Base-by-base conservation (phyloP, 2,329 filamentous ascomycete species). In the Cladophialophora yegresii region DNA sequence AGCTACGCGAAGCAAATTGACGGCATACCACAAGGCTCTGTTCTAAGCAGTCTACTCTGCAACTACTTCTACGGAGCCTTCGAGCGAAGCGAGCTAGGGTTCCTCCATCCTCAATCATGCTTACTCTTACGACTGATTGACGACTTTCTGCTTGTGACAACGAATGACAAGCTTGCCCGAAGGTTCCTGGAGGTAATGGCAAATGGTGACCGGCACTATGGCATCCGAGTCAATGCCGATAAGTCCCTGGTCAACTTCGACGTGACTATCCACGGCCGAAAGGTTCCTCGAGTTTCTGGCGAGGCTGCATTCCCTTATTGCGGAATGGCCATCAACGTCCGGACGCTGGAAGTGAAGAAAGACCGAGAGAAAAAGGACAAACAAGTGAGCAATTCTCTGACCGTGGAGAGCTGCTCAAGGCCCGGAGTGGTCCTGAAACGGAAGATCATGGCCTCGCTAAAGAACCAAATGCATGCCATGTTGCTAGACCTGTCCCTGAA, bases 41-140 rank as follows among this genome's bases (percentile, higher is more conserved):
- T 97, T 1, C 75, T 99, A 4, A 97, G 93, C 0, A 90, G 89
- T 50, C 82, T 92, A 47, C 82, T 99, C 4, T 98, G 95, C 81
- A 98, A 92, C 77, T 93, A 96, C 77, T 97, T 98, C 76, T 99
- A 99, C 74, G 93, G 91, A 5, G 87, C 95, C 67, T 84, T 98
- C 1, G 95, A 99, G 76, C 77, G 78, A 6, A 82, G 87, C 28
- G 80, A 88, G 13, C 80, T 98, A 2, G 74, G 73, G 0, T 98
- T 97, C 73, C 77, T 95, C 1, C 71, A 81, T 16, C 72, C 77
- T 0, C 73, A 77, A 4, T 70, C 73, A 16, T 88, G 85, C 55
- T 77, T 97, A 2, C 80, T 99, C 7, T 77, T 98, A 58, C 85
- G 95, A 16, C 83, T 97, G 9, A 91, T 96, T 49, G 95, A 99